Conservation (phyloP, 768 basidiomycete genomes). For the Naematelia aurantialba region DNA sequence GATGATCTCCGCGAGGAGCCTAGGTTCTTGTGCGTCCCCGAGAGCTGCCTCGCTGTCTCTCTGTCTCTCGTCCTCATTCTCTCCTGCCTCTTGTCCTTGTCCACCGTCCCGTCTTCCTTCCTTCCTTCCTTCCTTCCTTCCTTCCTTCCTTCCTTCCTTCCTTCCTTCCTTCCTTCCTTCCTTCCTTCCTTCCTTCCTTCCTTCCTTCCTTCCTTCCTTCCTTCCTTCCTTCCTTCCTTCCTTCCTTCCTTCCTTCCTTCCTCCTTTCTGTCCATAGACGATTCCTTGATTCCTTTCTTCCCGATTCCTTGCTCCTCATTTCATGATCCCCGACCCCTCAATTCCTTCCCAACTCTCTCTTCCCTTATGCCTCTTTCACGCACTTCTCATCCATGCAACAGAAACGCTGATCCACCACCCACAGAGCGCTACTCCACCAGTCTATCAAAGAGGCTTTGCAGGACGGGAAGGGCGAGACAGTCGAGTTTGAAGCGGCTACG, state of each 20-base stretch:
- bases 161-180: neutral
- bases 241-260: neutral
- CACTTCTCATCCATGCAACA: neutral
- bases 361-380: too few relatives aligned
- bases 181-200: neutral
- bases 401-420: neutral
- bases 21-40: slow-evolving; percentile 42
- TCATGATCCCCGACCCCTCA: too few relatives aligned
- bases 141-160: neutral
- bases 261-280: neutral
- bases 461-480: slow-evolving; percentile 22
- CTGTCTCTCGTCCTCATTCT: neutral
- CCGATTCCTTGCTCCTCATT: neutral
- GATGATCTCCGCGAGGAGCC: slow-evolving; percentile 44
- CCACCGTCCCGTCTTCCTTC: neutral
- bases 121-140: neutral
- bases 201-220: neutral
- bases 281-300: neutral
- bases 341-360: too few relatives aligned
- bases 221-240: too few relatives aligned
- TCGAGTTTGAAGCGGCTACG: slow-evolving; percentile 40
- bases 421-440: slow-evolving; percentile 32
- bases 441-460: slow-evolving; percentile 33
- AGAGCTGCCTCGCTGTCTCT: too few relatives aligned
- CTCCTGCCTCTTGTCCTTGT: neutral